A percentile compares a stretch with the other conserved stretches of the same genome.
Evolutionary conservation across 345 rosid species (phyloP).

Genomic region (Eucalyptus rudis): DNA sequence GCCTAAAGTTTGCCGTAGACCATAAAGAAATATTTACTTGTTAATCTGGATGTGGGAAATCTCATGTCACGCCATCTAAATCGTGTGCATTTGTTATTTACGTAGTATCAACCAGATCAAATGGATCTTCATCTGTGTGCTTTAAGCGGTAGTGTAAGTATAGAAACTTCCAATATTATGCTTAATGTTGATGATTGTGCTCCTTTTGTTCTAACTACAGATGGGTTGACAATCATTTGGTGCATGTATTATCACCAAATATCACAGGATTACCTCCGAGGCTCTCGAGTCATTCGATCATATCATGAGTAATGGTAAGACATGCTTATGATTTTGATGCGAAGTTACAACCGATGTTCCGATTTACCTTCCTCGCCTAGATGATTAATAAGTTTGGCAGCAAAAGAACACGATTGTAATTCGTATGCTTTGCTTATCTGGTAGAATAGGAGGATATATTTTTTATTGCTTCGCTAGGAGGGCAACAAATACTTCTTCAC

Average conservation of each 20-base stretch:
- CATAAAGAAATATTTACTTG: neutral
- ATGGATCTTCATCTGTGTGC: neutral
- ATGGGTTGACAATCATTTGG: slow-evolving; percentile 39
- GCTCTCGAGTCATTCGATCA: slow-evolving; percentile 33
- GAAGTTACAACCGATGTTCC: neutral
- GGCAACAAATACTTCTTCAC: neutral
- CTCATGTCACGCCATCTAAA: neutral
- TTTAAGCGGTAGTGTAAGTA: neutral
- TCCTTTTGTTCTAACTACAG: neutral
- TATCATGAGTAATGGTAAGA: slow-evolving; percentile 23
- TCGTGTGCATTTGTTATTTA: neutral
- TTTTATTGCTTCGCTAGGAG: neutral
- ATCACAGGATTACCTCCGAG: slow-evolving; percentile 21
- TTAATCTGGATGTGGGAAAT: neutral
- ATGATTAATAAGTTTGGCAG: neutral
- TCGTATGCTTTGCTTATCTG: neutral
- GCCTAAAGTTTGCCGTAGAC: neutral
- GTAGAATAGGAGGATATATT: neutral
- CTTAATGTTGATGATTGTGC: neutral
- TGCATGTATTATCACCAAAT: slow-evolving; percentile 32
- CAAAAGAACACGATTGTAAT: neutral
- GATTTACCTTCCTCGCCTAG: neutral
- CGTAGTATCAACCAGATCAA: neutral
- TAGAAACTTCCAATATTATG: neutral
- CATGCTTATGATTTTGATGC: neutral